These are phyloP conservation scores for Zoysia pacifica DNA, from an alignment of 176 grass and related monocot genomes.

Conservation along the genomic window DNA sequence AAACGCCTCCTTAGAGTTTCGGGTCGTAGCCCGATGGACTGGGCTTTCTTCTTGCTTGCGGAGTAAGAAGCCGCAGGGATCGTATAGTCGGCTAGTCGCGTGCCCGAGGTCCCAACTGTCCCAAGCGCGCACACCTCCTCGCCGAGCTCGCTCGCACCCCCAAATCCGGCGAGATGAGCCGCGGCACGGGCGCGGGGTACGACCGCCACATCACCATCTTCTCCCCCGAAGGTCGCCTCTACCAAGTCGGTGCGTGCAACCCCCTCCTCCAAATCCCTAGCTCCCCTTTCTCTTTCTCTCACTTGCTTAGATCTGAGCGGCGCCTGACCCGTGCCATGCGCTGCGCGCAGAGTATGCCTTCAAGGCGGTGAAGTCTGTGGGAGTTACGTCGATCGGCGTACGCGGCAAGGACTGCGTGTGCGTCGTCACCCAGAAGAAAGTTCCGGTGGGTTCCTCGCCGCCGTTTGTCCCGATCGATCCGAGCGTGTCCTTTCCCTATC, in stretches of 20 bases:
- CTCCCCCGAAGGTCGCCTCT: conserved; percentile 96
- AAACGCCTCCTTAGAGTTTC: too few species aligned
- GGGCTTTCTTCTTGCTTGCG: conserved; percentile 41
- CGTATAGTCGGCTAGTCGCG: not conserved
- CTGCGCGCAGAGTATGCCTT: conserved; percentile 85
- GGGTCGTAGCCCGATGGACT: not conserved
- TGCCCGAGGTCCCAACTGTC: not conserved
- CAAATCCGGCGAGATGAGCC: conserved; percentile 54
- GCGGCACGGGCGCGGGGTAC: conserved; percentile 87
- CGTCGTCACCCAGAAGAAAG: conserved; percentile 99
- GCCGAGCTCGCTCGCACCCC: not conserved
- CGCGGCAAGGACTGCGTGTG: conserved; percentile 85
- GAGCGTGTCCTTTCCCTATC: not conserved
- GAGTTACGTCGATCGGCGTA: conserved; percentile 95
- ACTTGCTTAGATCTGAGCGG: conserved; percentile 24
- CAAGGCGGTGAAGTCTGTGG: conserved; percentile 95
- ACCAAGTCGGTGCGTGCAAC: conserved; percentile 92
- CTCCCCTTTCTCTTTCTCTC: not conserved
- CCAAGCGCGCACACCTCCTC: not conserved
- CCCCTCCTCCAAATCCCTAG: conserved; percentile 36
- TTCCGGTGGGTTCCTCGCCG: conserved; percentile 71
- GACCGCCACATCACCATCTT: conserved; percentile 99
- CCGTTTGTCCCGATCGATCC: not conserved
- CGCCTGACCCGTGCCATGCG: conserved; percentile 18
- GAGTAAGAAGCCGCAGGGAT: conserved; percentile 15